These are phyloP conservation scores for Magnolia changhungtana DNA, from an alignment of 164 flowering plant species.

Conservation along the genomic window DNA sequence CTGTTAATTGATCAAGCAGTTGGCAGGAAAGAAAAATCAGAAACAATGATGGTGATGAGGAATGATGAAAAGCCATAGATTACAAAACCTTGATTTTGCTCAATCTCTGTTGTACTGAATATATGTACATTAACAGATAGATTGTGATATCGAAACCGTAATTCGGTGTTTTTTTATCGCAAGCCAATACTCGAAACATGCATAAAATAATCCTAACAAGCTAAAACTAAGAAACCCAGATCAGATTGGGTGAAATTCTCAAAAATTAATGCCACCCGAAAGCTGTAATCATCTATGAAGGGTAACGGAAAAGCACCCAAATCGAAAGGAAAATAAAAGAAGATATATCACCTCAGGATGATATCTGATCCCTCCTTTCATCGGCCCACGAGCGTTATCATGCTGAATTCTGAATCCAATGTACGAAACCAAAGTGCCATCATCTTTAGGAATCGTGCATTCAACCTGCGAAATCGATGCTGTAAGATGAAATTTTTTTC, in stretches of 20 bases:
- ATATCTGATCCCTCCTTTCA: constrained; percentile 96
- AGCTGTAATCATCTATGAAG: neutral
- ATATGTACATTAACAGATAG: too few species aligned
- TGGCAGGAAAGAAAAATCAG: neutral
- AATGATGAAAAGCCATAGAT: too few species aligned
- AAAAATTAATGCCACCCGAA: neutral
- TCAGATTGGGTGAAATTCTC: neutral
- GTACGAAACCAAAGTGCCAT: constrained; percentile 73
- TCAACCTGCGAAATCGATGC: constrained; percentile 55
- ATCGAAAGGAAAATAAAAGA: neutral
- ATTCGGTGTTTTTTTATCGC: too few species aligned
- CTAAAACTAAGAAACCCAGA: neutral
- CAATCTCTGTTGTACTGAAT: too few species aligned
- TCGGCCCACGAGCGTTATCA: constrained; percentile 93
- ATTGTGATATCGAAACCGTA: too few species aligned
- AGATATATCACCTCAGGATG: constrained; percentile 70
- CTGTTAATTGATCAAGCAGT: neutral
- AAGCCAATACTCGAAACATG: too few species aligned
- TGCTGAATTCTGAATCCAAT: constrained; percentile 90
- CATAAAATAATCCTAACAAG: neutral
- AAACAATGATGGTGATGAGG: too few species aligned
- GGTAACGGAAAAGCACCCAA: neutral
- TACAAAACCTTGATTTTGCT: too few species aligned
- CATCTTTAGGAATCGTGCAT: constrained; percentile 92
- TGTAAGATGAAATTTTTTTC: neutral